Percentiles rank a stretch among this genome's conserved stretches.
These are phyloP conservation scores for Lichenothelia convexa DNA, from an alignment of 495 filamentous ascomycete genomes.

Conservation along the genomic window DNA sequence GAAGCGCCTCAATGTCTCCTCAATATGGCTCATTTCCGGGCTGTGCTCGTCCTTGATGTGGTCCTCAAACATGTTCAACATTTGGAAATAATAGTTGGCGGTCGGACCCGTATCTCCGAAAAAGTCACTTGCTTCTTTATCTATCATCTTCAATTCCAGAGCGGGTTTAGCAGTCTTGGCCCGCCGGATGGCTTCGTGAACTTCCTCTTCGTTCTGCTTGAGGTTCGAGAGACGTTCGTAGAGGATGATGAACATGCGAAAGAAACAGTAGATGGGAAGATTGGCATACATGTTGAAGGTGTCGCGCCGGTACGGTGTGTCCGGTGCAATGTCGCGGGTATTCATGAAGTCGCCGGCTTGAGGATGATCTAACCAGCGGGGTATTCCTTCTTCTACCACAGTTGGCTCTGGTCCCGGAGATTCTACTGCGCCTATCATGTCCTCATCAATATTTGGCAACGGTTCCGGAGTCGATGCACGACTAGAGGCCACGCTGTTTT, in stretches of 20 bases:
- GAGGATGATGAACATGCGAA: conserved; percentile 74
- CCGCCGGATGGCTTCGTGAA: conserved; percentile 50
- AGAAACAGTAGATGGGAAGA: conserved; percentile 76
- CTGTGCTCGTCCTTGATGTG: conserved; percentile 48
- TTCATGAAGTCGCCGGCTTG: conserved; percentile 30
- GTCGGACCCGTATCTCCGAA: conserved; percentile 46
- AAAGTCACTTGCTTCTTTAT: conserved; percentile 63
- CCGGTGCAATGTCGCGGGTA: conserved; percentile 46
- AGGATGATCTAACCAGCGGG: conserved; percentile 46
- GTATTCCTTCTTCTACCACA: conserved; percentile 14
- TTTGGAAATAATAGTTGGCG: conserved; percentile 52
- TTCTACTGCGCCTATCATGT: conserved; percentile 21
- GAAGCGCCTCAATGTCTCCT: conserved; percentile 75
- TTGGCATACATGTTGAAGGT: conserved; percentile 80
- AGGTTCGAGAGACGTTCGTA: conserved; percentile 68
- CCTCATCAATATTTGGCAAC: conserved; percentile 47
- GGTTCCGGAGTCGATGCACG: conserved; percentile 75
- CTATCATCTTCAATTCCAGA: conserved; percentile 54
- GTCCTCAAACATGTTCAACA: conserved; percentile 48
- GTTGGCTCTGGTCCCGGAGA: conserved; percentile 20
- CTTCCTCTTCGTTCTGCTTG: conserved; percentile 57
- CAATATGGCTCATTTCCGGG: conserved; percentile 51
- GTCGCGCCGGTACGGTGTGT: conserved; percentile 61
- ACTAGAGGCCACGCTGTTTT: conserved; percentile 53
- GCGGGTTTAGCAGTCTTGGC: conserved; percentile 58